phyloP scores from a whole-genome alignment of 2,329 filamentous ascomycete species.

The Clarireedia paspali region DNA sequence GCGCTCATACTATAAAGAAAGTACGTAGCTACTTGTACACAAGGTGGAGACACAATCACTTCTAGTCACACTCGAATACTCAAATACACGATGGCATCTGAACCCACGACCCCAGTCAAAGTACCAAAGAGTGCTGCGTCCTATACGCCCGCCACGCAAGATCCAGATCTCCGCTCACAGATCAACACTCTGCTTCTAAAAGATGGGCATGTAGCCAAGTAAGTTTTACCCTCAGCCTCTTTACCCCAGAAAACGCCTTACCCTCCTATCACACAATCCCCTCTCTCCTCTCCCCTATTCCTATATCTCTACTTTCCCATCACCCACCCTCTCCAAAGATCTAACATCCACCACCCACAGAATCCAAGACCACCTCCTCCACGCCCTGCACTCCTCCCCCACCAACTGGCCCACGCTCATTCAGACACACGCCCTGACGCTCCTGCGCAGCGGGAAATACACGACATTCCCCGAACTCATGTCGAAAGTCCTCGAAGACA shows the following conservation, averaged over 20 bases:
- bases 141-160: slow-evolving; percentile 53
- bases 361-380: slow-evolving; percentile 57
- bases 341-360: slow-evolving; percentile 30
- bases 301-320: neutral
- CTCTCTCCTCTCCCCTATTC: neutral
- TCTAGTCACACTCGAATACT: neutral
- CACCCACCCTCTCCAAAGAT: slow-evolving; percentile 5
- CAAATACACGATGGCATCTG: slow-evolving; percentile 18
- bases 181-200: slow-evolving; percentile 52
- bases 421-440: slow-evolving; percentile 50
- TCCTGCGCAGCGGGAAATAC: slow-evolving; percentile 53
- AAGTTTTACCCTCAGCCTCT: slow-evolving; percentile 19
- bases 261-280: neutral
- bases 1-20: neutral
- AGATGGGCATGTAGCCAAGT: slow-evolving; percentile 54
- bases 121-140: slow-evolving; percentile 47
- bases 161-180: slow-evolving; percentile 53
- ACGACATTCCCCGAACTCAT: slow-evolving; percentile 55
- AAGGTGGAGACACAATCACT: too few relatives aligned
- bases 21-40: neutral
- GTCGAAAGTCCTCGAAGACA: slow-evolving; percentile 52
- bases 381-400: slow-evolving; percentile 50
- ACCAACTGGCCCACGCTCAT: slow-evolving; percentile 56
- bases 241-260: neutral
- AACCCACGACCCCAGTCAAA: slow-evolving; percentile 45